These are phyloP conservation scores for Trichoderma gamsii DNA, from an alignment of 495 filamentous ascomycete genomes.

Conservation along the genomic window DNA sequence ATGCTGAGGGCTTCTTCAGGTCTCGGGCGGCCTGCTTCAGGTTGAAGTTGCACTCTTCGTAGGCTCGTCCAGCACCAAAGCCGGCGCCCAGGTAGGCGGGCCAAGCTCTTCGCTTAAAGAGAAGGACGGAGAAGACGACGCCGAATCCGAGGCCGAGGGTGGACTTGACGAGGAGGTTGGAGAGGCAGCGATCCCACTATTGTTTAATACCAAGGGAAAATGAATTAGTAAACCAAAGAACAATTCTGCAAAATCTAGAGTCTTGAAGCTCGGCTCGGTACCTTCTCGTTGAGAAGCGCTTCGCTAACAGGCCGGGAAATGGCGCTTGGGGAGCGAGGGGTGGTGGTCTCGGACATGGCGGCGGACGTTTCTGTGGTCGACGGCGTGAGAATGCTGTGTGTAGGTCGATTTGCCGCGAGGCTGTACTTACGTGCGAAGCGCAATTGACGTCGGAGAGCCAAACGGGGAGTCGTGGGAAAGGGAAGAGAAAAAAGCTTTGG, in stretches of 20 bases:
- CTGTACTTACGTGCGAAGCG: not conserved
- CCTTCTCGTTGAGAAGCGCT: conserved; percentile 93
- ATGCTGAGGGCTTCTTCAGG: conserved; percentile 33
- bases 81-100: conserved; percentile 87
- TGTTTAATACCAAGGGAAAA: not conserved
- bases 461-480: not conserved
- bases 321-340: conserved; percentile 32
- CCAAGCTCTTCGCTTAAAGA: conserved; percentile 97
- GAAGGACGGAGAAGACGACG: conserved; percentile 93
- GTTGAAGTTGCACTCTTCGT: conserved; percentile 79
- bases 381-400: not conserved
- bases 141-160: conserved; percentile 90
- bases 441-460: conserved; percentile 5
- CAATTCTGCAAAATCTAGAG: not conserved
- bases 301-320: conserved; percentile 77
- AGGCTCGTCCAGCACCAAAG: conserved; percentile 92
- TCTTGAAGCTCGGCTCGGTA: conserved; percentile 32
- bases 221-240: not conserved
- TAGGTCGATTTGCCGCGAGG: not conserved
- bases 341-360: conserved; percentile 40
- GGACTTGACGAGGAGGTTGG: conserved; percentile 91
- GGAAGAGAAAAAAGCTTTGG: conserved; percentile 1
- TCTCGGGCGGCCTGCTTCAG: conserved; percentile 50
- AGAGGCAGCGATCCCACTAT: conserved; percentile 97
- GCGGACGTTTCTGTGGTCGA: conserved; percentile 8